These are phyloP conservation scores for Calophaca sinica DNA, from an alignment of 306 rosid genomes.

Conservation along the genomic window DNA sequence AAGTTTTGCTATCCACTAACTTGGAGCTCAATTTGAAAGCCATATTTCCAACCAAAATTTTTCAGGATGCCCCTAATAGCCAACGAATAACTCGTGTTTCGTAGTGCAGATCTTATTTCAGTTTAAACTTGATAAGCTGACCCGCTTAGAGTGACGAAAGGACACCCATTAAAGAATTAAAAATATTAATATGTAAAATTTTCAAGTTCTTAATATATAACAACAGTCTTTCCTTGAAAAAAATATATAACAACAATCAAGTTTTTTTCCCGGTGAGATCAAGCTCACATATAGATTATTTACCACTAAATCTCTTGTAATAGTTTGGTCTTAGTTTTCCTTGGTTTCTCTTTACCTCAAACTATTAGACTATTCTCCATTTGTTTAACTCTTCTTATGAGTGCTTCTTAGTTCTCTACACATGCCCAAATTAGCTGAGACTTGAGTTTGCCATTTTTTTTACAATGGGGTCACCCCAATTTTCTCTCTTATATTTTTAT, in stretches of 20 bases:
- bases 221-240: no score
- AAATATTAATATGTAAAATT: neutral
- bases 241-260: no score
- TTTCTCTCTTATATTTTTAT: neutral
- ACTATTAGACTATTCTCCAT: neutral
- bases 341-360: neutral
- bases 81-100: neutral
- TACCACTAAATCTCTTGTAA: neutral
- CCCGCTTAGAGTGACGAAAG: neutral
- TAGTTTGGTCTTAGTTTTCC: neutral
- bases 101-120: neutral
- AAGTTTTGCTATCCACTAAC: neutral
- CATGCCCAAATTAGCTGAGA: neutral
- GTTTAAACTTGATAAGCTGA: neutral
- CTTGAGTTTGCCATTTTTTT: neutral
- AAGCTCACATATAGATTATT: neutral
- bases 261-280: no score
- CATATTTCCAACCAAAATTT: neutral
- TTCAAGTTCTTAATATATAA: no score
- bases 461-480: neutral
- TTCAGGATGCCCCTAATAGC: neutral
- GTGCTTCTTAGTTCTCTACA: neutral
- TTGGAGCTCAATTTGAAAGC: constrained; percentile 11
- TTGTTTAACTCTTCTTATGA: neutral
- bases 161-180: neutral